Evolutionary conservation across 164 flowering plant genomes (phyloP), one percentile per base, ranked within the genome.

Genomic region (Euptelea pleiosperma): DNA sequence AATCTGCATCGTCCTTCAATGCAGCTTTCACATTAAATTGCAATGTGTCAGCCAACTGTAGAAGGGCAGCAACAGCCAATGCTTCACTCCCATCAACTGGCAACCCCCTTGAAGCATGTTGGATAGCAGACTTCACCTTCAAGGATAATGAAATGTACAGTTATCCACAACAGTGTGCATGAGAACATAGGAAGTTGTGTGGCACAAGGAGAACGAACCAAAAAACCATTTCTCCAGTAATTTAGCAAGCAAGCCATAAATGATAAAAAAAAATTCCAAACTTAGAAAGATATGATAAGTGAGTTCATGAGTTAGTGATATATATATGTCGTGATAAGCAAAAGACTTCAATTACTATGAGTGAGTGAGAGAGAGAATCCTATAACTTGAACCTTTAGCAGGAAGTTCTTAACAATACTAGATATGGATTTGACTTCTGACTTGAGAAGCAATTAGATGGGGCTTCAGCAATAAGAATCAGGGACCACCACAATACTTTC

Each of bases 121-220:
- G 69, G 19, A 86, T 68, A 11, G 86, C 90, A 58, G 89, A 77
- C 52, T 83, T 73, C 52, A 91, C 98, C 98, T 91, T 71, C 62
- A 74, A 41, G 19, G 21, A 61, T 41, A 33, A 48, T 12, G 21
- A 35, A 54, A 49, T 25, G 47, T 11, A 29, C 6, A 55, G 30
- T 59, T 55, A 47, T 29, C 48, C 24, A 45, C 37, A 22, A 48
- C 8, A 2, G n/a, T 15, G 25, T 25, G 19, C 44, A 59, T 15
- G 6, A 48, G 28, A 15, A 26, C 29, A 47, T 25, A 35, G 43
- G 31, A 4, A 24, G 10, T 39, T 33, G 43, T 29, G 31, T 24
- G n/a, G 18, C 33, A 33, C 11, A n/a, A 62, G 12, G 19, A 19
- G 21, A 2, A 29, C 12, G 6, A 56, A 11, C 39, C 29, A 1